Conservation (phyloP, 768 basidiomycete species). For the Leucocoprinus sp. region DNA sequence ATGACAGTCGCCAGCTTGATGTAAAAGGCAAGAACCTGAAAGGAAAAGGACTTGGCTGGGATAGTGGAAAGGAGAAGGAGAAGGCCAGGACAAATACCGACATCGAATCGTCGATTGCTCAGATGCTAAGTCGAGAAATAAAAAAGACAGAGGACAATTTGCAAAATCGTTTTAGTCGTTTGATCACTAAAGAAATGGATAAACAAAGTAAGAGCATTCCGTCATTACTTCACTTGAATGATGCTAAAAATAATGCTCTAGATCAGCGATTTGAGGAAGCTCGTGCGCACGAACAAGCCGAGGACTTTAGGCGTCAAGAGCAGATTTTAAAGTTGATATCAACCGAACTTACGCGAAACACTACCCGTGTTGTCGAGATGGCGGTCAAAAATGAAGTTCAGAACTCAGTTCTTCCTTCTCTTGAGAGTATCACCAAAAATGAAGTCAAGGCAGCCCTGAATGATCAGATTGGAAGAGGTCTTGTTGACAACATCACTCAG, state of each 20-base stretch:
- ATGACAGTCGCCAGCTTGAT: conserved; percentile 45
- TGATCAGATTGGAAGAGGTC: conserved; percentile 66
- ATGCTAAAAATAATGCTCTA: too few relatives aligned
- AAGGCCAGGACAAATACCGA: conserved; percentile 24
- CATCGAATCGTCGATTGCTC: conserved; percentile 46
- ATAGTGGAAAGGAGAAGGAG: conserved; percentile 23
- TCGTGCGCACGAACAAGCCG: conserved; percentile 66
- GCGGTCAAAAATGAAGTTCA: conserved; percentile 83
- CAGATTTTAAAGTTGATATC: conserved; percentile 86
- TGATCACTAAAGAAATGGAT: conserved; percentile 83
- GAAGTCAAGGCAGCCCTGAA: conserved; percentile 76
- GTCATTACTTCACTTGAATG: too few relatives aligned
- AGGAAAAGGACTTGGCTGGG: conserved; percentile 37
- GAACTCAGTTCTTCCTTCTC: conserved; percentile 71
- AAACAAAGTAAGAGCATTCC: conserved; percentile 67
- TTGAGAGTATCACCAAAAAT: conserved; percentile 73
- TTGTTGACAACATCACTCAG: conserved; percentile 66
- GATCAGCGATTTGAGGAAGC: conserved; percentile 82
- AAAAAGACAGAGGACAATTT: conserved; percentile 76
- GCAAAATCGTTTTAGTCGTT: conserved; percentile 65
- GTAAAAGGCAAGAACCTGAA: conserved; percentile 29
- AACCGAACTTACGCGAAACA: conserved; percentile 79
- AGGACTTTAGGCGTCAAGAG: conserved; percentile 80
- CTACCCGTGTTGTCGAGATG: conserved; percentile 82
- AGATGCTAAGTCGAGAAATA: conserved; percentile 66